Percentiles rank a stretch among this genome's conserved stretches.
Conservation (phyloP, 331 rosid species). For the Pyracantha coccinea region DNA sequence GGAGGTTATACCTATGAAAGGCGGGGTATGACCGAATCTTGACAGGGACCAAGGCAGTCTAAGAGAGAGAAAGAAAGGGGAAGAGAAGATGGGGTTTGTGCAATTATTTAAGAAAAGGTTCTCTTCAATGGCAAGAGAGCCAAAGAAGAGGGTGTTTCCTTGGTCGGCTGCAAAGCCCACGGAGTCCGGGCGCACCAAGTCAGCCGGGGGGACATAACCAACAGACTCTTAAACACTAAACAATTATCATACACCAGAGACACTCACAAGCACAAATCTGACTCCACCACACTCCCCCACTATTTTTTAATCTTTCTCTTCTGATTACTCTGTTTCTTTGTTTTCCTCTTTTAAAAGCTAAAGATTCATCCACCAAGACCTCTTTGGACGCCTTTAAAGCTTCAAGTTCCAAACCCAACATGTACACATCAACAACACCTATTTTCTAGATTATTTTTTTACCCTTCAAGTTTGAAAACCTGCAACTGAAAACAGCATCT, state of each 20-base stretch:
- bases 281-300: conserved; percentile 74
- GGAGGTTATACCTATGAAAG: conserved; percentile 43
- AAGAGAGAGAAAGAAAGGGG: conserved; percentile 28
- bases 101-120: conserved; percentile 55
- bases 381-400: conserved; percentile 35
- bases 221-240: conserved; percentile 65
- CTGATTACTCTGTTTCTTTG: conserved; percentile 55
- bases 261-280: conserved; percentile 76
- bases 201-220: conserved; percentile 84
- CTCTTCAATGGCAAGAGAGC: conserved; percentile 77
- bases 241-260: conserved; percentile 53
- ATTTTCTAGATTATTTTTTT: conserved; percentile 8
- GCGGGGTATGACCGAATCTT: conserved; percentile 52
- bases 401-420: conserved; percentile 64
- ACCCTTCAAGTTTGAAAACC: conserved; percentile 62
- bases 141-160: conserved; percentile 82
- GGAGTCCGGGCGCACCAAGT: conserved; percentile 76
- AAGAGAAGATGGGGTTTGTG: conserved; percentile 31
- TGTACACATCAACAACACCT: conserved; percentile 17
- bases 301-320: conserved; percentile 42
- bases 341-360: conserved; percentile 25
- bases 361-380: conserved; percentile 45
- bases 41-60: conserved; percentile 68
- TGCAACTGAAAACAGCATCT: conserved; percentile 99
- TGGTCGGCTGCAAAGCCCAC: conserved; percentile 97